phyloP scores from a whole-genome alignment of 208 protist species.

The Naegleria lovaniensis region DNA sequence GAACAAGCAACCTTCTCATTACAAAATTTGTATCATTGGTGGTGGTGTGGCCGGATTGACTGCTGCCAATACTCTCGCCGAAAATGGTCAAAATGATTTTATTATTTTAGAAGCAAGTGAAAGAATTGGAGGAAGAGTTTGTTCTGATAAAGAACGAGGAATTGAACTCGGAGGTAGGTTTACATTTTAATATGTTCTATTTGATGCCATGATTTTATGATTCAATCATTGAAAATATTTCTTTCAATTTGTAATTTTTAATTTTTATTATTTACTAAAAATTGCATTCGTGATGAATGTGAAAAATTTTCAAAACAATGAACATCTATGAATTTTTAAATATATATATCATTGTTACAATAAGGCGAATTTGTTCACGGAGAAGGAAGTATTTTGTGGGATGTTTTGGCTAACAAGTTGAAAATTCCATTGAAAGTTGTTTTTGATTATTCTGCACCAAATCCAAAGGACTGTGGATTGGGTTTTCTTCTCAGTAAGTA shows the following conservation, averaged over 20 bases:
- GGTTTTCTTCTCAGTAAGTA: neutral
- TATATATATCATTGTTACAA: neutral
- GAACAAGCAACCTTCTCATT: neutral
- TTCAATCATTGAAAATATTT: no score
- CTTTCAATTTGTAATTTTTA: no score
- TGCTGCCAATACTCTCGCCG: neutral
- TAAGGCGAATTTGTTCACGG: constrained; percentile 20
- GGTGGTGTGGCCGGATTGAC: neutral
- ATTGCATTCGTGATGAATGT: no score
- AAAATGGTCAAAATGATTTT: neutral
- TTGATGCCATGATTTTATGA: no score
- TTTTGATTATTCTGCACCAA: neutral
- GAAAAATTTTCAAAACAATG: no score
- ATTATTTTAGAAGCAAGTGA: neutral
- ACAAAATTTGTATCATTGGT: neutral
- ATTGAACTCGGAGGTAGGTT: neutral
- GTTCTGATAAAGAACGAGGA: neutral
- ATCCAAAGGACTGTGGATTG: neutral
- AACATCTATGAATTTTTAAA: neutral
- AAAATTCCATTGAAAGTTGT: neutral
- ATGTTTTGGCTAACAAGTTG: neutral
- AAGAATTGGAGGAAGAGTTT: neutral
- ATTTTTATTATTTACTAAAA: no score
- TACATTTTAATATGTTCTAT: no score
- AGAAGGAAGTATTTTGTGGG: neutral